phyloP scores from a whole-genome alignment of 306 rosid species.

The Nissolia schottii region DNA sequence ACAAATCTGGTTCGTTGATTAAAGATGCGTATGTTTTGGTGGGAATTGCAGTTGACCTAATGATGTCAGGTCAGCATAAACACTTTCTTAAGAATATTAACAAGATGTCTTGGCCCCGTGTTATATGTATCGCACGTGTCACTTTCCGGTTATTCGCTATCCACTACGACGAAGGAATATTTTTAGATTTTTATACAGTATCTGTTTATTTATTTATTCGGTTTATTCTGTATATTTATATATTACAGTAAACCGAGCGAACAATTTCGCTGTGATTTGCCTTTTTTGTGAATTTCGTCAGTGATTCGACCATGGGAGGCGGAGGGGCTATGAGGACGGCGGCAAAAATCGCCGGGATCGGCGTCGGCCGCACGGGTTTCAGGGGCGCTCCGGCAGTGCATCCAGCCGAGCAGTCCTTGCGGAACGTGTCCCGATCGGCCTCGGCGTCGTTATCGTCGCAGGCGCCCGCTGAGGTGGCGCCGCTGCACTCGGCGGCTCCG shows the following conservation, averaged over 20 bases:
- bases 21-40: no score
- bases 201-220: no score
- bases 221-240: neutral
- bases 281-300: no score
- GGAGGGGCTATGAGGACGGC: slow-evolving; percentile 66
- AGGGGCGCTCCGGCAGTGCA: slow-evolving; percentile 33
- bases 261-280: neutral
- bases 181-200: no score
- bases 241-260: neutral
- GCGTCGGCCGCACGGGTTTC: slow-evolving; percentile 25
- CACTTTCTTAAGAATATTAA: no score
- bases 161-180: neutral
- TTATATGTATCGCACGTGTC: neutral
- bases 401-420: slow-evolving; percentile 33
- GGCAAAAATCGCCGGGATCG: slow-evolving; percentile 59
- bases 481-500: slow-evolving; percentile 27
- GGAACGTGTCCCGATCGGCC: slow-evolving; percentile 26
- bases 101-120: no score
- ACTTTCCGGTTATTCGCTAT: neutral
- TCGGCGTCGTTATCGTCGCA: slow-evolving; percentile 37
- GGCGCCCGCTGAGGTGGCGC: slow-evolving; percentile 18
- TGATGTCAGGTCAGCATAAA: no score
- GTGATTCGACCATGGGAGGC: slow-evolving; percentile 59
- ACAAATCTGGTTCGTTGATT: no score
- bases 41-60: no score